Conservation (phyloP, 2,329 filamentous ascomycete genomes). For the Hymenoscyphus fructigenus region DNA sequence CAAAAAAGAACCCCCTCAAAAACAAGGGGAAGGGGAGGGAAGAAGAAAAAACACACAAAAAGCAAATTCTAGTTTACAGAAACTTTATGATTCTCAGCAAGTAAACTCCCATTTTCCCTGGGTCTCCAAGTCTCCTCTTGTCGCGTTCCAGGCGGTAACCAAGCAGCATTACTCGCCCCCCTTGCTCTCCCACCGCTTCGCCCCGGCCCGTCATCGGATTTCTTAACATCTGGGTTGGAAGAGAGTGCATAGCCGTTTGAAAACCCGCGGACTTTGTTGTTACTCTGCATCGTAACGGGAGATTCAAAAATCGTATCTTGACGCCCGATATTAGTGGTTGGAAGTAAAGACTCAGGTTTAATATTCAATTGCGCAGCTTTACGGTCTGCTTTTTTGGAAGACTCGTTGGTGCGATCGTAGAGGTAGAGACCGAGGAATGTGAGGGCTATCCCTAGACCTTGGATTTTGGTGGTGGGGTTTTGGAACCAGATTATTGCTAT, state of each 20-base stretch:
- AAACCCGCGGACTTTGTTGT: conserved; percentile 38
- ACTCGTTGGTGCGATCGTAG: conserved; percentile 89
- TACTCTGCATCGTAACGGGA: conserved; percentile 30
- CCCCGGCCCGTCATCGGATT: conserved; percentile 50
- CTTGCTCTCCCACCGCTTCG: conserved; percentile 50
- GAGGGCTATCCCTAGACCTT: conserved; percentile 80
- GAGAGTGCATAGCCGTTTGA: conserved; percentile 47
- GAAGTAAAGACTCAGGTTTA: conserved; percentile 36
- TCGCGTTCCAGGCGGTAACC: conserved; percentile 77
- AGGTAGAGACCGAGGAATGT: conserved; percentile 93
- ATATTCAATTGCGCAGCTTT: conserved; percentile 67
- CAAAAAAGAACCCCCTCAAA: neutral
- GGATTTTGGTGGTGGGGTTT: conserved; percentile 78
- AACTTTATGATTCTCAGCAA: conserved; percentile 7
- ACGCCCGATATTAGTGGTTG: conserved; percentile 24
- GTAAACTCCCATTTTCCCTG: conserved; percentile 17
- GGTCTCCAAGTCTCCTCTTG: conserved; percentile 80
- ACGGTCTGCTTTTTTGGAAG: conserved; percentile 82
- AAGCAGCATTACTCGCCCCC: conserved; percentile 51
- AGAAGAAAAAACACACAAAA: neutral
- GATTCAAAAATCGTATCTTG: conserved; percentile 35
- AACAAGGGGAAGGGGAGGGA: neutral
- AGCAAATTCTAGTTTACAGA: conserved; percentile 14
- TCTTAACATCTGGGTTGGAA: conserved; percentile 31
- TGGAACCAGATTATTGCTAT: conserved; percentile 97